Percentiles rank a stretch among this genome's conserved stretches.
These are phyloP conservation scores for Boletus rubroflammeus DNA, from an alignment of 768 basidiomycete genomes.

Conservation along the genomic window DNA sequence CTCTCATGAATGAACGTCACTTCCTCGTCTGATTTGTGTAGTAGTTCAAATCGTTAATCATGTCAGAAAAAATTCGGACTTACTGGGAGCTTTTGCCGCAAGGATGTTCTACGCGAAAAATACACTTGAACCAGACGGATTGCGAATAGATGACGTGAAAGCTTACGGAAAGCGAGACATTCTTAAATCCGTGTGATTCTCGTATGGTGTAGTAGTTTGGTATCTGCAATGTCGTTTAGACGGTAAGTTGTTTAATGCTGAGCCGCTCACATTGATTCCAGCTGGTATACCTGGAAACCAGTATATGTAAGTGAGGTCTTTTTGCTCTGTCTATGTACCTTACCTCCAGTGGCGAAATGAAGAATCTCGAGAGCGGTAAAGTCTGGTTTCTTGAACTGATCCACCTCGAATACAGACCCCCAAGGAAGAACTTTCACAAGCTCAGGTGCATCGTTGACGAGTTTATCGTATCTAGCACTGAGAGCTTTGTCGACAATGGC, in stretches of 20 bases:
- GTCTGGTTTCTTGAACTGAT: conserved; percentile 80
- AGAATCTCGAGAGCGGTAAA: conserved; percentile 84
- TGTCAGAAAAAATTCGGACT: conserved; percentile 13
- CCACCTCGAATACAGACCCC: conserved; percentile 67
- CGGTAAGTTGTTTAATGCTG: not conserved
- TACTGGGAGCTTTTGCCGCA: conserved; percentile 82
- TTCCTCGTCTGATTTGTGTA: conserved; percentile 54
- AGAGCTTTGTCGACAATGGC: conserved; percentile 84
- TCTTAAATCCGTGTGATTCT: conserved; percentile 82
- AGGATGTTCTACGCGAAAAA: conserved; percentile 62
- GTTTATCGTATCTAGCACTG: conserved; percentile 73
- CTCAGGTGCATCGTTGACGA: conserved; percentile 74
- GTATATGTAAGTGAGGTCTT: not conserved
- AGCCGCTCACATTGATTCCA: conserved; percentile 68
- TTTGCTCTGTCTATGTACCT: conserved; percentile 6
- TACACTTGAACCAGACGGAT: not conserved
- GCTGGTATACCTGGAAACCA: conserved; percentile 63
- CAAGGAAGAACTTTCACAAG: conserved; percentile 81
- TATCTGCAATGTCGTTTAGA: conserved; percentile 42
- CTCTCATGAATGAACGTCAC: conserved; percentile 80
- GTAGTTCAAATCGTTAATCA: not conserved
- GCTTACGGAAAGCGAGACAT: conserved; percentile 76
- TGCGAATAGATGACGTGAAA: not conserved
- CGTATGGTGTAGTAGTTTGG: conserved; percentile 86
- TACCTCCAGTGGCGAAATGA: conserved; percentile 80